These are phyloP conservation scores for Xanthoparmelia taractica DNA, from an alignment of 495 filamentous ascomycete genomes.

Conservation along the genomic window DNA sequence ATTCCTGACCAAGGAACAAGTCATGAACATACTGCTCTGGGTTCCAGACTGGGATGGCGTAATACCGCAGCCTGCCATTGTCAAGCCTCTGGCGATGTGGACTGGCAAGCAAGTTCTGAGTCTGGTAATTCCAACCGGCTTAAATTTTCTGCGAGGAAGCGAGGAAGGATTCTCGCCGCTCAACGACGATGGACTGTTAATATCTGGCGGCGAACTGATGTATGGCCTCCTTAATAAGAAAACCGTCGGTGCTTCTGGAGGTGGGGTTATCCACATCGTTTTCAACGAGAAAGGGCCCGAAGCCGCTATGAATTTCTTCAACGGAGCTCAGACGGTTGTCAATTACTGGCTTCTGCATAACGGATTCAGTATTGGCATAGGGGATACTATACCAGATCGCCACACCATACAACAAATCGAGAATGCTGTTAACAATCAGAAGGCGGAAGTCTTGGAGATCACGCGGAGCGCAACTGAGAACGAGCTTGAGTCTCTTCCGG, in stretches of 20 bases:
- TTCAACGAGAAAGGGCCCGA: conserved; percentile 86
- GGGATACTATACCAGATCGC: conserved; percentile 90
- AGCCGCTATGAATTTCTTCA: conserved; percentile 90
- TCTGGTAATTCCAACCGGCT: conserved; percentile 77
- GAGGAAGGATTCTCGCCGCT: conserved; percentile 54
- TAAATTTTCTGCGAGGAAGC: conserved; percentile 63
- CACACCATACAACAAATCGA: conserved; percentile 76
- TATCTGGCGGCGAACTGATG: conserved; percentile 82
- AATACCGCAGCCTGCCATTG: conserved; percentile 81
- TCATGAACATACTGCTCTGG: conserved; percentile 96
- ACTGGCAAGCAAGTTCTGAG: conserved; percentile 98
- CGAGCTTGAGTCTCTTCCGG: conserved; percentile 76
- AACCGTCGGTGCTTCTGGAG: conserved; percentile 76
- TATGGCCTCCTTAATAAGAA: conserved; percentile 90
- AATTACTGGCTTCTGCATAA: conserved; percentile 98
- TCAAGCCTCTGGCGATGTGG: conserved; percentile 88
- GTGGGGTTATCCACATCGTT: conserved; percentile 89
- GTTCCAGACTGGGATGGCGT: conserved; percentile 95
- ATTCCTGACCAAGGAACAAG: conserved; percentile 79
- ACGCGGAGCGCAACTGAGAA: conserved; percentile 75
- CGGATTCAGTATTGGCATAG: conserved; percentile 96
- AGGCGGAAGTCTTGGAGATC: conserved; percentile 65
- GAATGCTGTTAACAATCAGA: conserved; percentile 66
- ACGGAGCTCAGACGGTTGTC: conserved; percentile 84
- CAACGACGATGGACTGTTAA: conserved; percentile 70